These are phyloP conservation scores for Picochlorum sp. DNA, from an alignment of 139 green algal species.

Conservation along the genomic window DNA sequence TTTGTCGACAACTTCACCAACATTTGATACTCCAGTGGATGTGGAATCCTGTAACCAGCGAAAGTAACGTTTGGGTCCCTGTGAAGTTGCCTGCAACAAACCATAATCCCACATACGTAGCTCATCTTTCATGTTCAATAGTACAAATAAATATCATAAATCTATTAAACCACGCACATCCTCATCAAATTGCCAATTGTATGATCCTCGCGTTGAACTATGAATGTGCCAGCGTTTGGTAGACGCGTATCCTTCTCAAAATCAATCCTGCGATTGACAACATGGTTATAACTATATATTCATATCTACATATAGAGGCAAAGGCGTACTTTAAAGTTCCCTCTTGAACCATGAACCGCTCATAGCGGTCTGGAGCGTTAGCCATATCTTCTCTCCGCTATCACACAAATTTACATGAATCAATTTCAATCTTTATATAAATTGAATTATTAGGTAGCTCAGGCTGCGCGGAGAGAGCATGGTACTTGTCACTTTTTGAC, in stretches of 20 bases:
- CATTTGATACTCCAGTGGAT: slow-evolving; percentile 84
- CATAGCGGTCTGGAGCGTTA: slow-evolving; percentile 73
- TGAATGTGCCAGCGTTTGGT: slow-evolving; percentile 75
- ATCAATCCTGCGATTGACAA: slow-evolving; percentile 40
- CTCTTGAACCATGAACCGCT: slow-evolving; percentile 85
- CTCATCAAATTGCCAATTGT: slow-evolving; percentile 90
- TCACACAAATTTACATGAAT: too few species aligned
- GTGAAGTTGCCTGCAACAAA: slow-evolving; percentile 47
- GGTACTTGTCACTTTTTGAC: too few species aligned
- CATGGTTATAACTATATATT: too few species aligned
- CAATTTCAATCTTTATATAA: too few species aligned
- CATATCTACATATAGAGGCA: neutral
- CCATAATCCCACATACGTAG: neutral
- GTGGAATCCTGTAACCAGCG: slow-evolving; percentile 87
- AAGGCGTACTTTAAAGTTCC: slow-evolving; percentile 59
- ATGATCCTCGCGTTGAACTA: slow-evolving; percentile 85
- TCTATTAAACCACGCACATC: slow-evolving; percentile 33
- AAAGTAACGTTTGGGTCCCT: slow-evolving; percentile 71
- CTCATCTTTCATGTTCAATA: neutral
- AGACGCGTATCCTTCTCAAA: slow-evolving; percentile 80
- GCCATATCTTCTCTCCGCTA: slow-evolving; percentile 14
- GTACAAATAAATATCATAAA: neutral
- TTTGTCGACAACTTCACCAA: slow-evolving; percentile 74
- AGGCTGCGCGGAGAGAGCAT: too few species aligned
- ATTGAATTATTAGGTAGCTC: too few species aligned